Base-by-base conservation (phyloP, 345 rosid genomes). In the Microcos paniculata region DNA sequence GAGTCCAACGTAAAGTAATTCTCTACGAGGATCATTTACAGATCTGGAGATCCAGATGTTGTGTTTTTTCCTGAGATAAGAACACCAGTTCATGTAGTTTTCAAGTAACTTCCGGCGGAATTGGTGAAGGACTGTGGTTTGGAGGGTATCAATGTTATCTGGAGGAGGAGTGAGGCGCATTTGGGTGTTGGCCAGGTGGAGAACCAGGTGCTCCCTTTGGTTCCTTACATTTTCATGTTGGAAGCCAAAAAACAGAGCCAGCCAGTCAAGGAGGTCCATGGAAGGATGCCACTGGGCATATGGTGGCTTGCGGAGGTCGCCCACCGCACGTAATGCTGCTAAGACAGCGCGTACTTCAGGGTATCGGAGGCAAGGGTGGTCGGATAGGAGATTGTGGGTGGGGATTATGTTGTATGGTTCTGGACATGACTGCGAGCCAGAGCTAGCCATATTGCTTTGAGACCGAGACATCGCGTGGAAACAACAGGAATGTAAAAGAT, bases 121-220 rank as follows among this genome's bases (percentile, higher is more conserved):
- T 12, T 88, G 72, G 19, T 93, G 88, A 45, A 95, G 87, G 51
- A 93, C 98, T 11, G 66, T 1, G 52, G 87, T 67, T 49, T 93
- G 94, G 40, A 95, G 97, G 42, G 91, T 76, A 58, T 89, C 97
- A 73, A 86, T 88, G 74, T 88, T 87, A 43, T 92, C 97, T n/a
- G 97, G 96, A 15, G 97, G 98, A 1, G 97, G 97, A 24, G 96
- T 62, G 49, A 91, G 92, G 23, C 98, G 98, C 98, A 95, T 93
- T 86, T 93, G 98, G 24, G 97, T 92, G 71, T 94, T 94, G 13
- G 97, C 92, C 38, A 94, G 90, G 78, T 94, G 99, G 62, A 92
- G 97, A 49, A 94, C 98, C 24, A 94, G 72, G 62, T 94, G 97
- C 82, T 94, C 99, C 24, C 99, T 79, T 83, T 95, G 98, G 83